Evolutionary conservation across 305 asterid genomes (phyloP).

Genomic region (Solanum aculeatissimum): DNA sequence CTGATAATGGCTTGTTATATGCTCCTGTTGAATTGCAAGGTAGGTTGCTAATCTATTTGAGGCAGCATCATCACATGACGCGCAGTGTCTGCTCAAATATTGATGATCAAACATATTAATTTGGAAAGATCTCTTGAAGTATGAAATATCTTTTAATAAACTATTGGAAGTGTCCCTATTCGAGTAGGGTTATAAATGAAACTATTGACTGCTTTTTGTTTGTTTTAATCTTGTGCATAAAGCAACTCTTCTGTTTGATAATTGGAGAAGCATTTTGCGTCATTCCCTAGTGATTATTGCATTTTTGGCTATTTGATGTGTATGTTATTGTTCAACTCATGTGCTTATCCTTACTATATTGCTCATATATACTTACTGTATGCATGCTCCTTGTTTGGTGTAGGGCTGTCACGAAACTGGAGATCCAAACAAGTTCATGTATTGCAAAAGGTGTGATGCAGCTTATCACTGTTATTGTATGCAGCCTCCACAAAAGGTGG

Average conservation of each 20-base stretch:
- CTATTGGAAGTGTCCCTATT: background rate
- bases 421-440: slow-evolving; percentile 87
- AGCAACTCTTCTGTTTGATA: background rate
- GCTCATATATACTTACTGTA: background rate
- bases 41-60: background rate
- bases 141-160: background rate
- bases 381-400: slow-evolving; percentile 4
- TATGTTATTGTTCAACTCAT: background rate
- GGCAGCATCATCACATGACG: background rate
- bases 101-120: background rate
- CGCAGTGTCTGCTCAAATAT: background rate
- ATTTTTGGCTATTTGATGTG: background rate
- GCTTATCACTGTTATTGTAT: slow-evolving; percentile 93
- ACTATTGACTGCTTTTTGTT: background rate
- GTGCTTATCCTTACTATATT: background rate
- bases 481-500: slow-evolving; percentile 68
- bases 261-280: background rate
- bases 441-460: slow-evolving; percentile 95
- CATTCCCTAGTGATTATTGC: background rate
- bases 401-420: slow-evolving; percentile 90
- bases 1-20: background rate
- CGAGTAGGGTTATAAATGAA: background rate
- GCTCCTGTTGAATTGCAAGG: background rate
- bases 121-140: background rate
- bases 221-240: background rate